phyloP scores from a whole-genome alignment of 2,329 filamentous ascomycete species.

The Fusarium nanum region DNA sequence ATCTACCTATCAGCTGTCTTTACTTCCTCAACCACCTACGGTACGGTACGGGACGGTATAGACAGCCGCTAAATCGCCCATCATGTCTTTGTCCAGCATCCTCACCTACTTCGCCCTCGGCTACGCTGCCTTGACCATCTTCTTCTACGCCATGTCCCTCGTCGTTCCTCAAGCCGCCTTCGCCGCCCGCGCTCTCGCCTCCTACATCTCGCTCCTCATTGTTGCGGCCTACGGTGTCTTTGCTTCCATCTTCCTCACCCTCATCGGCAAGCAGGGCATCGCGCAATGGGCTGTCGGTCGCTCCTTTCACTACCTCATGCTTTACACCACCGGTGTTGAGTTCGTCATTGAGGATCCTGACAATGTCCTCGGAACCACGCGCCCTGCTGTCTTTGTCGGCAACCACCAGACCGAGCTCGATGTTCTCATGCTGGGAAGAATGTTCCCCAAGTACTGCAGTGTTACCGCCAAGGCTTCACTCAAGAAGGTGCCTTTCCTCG shows the following conservation, averaged over 20 bases:
- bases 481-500: constrained; percentile 83
- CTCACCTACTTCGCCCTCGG: constrained; percentile 61
- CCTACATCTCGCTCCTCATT: constrained; percentile 71
- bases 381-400: constrained; percentile 90
- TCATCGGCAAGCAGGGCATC: constrained; percentile 77
- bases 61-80: constrained; percentile 12
- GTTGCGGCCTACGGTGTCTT: constrained; percentile 79
- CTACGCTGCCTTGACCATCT: constrained; percentile 63
- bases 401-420: constrained; percentile 98
- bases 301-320: constrained; percentile 84
- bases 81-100: constrained; percentile 55
- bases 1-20: constrained; percentile 7
- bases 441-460: constrained; percentile 92
- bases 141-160: constrained; percentile 72
- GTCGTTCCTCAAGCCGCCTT: constrained; percentile 71
- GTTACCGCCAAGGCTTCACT: constrained; percentile 92
- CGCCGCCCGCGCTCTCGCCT: constrained; percentile 74
- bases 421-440: constrained; percentile 86
- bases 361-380: constrained; percentile 69
- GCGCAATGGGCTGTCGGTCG: constrained; percentile 88
- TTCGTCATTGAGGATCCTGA: constrained; percentile 79
- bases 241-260: constrained; percentile 76
- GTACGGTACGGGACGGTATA: constrained; percentile 1
- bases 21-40: neutral
- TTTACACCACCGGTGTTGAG: constrained; percentile 76